Evolutionary conservation across 225 moss, liverwort and hornwort species (phyloP).

Genomic region (Climacium dendroides): DNA sequence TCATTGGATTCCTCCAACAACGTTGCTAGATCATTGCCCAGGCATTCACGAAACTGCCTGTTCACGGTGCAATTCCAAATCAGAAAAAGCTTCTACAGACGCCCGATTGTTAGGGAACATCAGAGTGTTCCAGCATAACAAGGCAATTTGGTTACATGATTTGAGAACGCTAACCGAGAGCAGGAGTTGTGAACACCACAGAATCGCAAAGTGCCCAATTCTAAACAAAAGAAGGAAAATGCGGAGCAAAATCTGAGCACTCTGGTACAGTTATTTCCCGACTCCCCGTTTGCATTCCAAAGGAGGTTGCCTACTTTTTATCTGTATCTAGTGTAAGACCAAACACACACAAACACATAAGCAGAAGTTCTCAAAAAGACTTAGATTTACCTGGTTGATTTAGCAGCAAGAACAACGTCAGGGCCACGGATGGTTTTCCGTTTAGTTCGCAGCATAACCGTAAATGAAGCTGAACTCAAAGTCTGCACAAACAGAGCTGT

Average conservation of each 20-base stretch:
- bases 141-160: background rate
- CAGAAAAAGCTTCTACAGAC: background rate
- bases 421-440: slow-evolving; percentile 47
- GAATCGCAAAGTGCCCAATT: background rate
- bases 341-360: background rate
- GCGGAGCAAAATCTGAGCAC: background rate
- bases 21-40: slow-evolving; percentile 31
- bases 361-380: background rate
- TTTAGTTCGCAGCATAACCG: slow-evolving; percentile 32
- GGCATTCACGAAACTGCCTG: slow-evolving; percentile 54
- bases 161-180: background rate
- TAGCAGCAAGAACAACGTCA: slow-evolving; percentile 42
- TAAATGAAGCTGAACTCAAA: slow-evolving; percentile 37
- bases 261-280: background rate
- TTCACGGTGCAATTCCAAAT: background rate
- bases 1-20: slow-evolving; percentile 19
- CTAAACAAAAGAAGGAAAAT: background rate
- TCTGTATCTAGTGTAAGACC: background rate
- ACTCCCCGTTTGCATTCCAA: background rate
- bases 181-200: background rate
- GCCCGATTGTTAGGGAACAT: background rate
- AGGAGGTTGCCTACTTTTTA: background rate
- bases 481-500: slow-evolving; percentile 46
- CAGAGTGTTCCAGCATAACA: background rate
- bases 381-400: slow-evolving; percentile 15